Conservation (phyloP, 371 early-diverging fungal genomes). For the Mortierella polycephala region DNA sequence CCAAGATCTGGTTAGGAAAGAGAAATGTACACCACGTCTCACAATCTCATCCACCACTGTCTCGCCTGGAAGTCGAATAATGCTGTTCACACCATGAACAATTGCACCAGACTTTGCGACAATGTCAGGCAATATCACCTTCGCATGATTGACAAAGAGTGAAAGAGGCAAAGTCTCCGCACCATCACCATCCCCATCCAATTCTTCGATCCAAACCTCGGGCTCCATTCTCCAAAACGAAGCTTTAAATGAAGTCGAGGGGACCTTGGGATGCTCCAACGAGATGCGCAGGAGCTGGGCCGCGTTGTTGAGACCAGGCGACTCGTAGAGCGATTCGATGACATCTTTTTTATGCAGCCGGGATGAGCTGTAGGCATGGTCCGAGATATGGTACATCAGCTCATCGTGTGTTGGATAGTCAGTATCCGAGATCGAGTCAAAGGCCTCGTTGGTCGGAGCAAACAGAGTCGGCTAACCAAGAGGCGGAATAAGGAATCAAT, state of each 20-base stretch:
- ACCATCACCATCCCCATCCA: neutral
- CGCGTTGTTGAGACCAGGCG: slow-evolving; percentile 32
- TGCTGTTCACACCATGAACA: slow-evolving; percentile 40
- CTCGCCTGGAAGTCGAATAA: slow-evolving; percentile 35
- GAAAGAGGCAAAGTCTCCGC: neutral
- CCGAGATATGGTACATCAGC: slow-evolving; percentile 38
- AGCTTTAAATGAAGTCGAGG: slow-evolving; percentile 11
- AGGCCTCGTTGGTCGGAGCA: slow-evolving; percentile 48
- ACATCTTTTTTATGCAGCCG: slow-evolving; percentile 10
- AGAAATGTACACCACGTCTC: slow-evolving; percentile 20
- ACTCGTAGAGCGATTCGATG: slow-evolving; percentile 26
- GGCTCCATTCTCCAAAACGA: slow-evolving; percentile 14
- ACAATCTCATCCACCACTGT: slow-evolving; percentile 36
- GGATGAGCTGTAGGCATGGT: slow-evolving; percentile 17
- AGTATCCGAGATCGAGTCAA: slow-evolving; percentile 37
- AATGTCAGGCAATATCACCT: slow-evolving; percentile 25
- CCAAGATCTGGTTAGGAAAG: slow-evolving; percentile 31
- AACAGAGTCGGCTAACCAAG: slow-evolving; percentile 25
- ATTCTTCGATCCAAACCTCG: slow-evolving; percentile 15
- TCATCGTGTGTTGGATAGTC: slow-evolving; percentile 32
- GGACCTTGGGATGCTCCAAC: slow-evolving; percentile 17
- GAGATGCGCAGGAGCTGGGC: slow-evolving; percentile 42
- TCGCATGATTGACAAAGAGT: slow-evolving; percentile 38
- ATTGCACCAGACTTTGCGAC: slow-evolving; percentile 24
- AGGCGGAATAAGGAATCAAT: too few species aligned